phyloP scores from a whole-genome alignment of 1,139 yeast genomes.

The Pneumocystis murina region DNA sequence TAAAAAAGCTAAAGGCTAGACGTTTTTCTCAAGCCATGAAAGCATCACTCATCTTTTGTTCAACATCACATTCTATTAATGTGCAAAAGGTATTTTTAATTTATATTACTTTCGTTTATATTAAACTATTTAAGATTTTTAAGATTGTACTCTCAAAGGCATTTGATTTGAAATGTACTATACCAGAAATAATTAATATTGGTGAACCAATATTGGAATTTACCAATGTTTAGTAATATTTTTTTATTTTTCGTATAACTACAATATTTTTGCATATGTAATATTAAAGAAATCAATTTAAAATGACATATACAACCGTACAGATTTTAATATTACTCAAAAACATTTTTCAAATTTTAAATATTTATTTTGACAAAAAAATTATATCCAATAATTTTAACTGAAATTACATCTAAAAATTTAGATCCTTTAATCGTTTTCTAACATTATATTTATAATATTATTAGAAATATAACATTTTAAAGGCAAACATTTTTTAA shows the following conservation, averaged over 20 bases:
- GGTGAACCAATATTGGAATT: conserved; percentile 60
- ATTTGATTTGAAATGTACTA: conserved; percentile 67
- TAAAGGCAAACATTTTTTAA: too few species aligned
- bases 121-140: conserved; percentile 35
- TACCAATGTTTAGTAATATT: conserved; percentile 18
- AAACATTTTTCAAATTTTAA: neutral
- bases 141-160: conserved; percentile 84
- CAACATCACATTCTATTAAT: conserved; percentile 84
- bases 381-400: neutral
- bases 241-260: neutral
- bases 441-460: neutral
- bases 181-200: conserved; percentile 42
- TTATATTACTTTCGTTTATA: neutral
- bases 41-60: conserved; percentile 78
- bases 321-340: neutral
- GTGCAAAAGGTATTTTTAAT: conserved; percentile 44
- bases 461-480: too few species aligned
- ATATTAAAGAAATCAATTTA: neutral
- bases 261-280: neutral
- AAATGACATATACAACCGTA: neutral
- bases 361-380: neutral
- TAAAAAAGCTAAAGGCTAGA: conserved; percentile 33
- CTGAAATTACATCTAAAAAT: neutral
- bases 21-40: conserved; percentile 85
- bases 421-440: too few species aligned